Percentiles rank a stretch among this genome's conserved stretches.
Conservation (phyloP, 2,329 filamentous ascomycete genomes). For the Proliferodiscus dingleyae region DNA sequence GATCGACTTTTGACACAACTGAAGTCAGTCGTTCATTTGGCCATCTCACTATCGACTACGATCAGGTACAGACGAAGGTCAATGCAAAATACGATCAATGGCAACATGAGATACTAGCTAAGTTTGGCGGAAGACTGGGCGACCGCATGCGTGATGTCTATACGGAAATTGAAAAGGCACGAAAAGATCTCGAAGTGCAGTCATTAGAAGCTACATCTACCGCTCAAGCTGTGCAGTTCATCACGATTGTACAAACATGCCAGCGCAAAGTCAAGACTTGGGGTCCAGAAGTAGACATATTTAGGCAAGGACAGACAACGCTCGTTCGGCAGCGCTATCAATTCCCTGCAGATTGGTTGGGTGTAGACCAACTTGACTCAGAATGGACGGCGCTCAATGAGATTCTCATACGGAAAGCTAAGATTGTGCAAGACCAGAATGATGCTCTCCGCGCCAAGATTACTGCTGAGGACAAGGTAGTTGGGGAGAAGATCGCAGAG, state of each 20-base stretch:
- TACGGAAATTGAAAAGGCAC: conserved; percentile 83
- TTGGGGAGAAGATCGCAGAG: conserved; percentile 82
- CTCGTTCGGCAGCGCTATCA: conserved; percentile 89
- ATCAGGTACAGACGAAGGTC: conserved; percentile 97
- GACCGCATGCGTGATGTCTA: conserved; percentile 89
- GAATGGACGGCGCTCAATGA: conserved; percentile 95
- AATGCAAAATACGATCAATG: conserved; percentile 99
- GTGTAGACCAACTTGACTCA: conserved; percentile 92
- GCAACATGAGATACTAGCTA: conserved; percentile 94
- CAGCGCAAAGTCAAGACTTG: conserved; percentile 90
- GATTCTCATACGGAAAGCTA: conserved; percentile 83
- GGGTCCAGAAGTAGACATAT: conserved; percentile 94
- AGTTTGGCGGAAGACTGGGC: conserved; percentile 86
- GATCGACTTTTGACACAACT: conserved; percentile 94
- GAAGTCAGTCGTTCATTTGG: conserved; percentile 91
- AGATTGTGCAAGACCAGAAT: conserved; percentile 93
- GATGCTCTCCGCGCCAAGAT: conserved; percentile 95
- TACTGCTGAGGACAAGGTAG: conserved; percentile 83
- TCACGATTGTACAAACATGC: conserved; percentile 94
- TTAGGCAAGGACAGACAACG: conserved; percentile 91
- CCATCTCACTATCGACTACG: conserved; percentile 92
- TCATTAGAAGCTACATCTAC: conserved; percentile 92
- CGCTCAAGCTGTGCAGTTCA: conserved; percentile 95
- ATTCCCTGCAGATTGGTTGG: conserved; percentile 89
- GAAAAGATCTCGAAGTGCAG: conserved; percentile 85